phyloP scores from a whole-genome alignment of 2,329 filamentous ascomycete genomes.

The Ilyonectria destructans region DNA sequence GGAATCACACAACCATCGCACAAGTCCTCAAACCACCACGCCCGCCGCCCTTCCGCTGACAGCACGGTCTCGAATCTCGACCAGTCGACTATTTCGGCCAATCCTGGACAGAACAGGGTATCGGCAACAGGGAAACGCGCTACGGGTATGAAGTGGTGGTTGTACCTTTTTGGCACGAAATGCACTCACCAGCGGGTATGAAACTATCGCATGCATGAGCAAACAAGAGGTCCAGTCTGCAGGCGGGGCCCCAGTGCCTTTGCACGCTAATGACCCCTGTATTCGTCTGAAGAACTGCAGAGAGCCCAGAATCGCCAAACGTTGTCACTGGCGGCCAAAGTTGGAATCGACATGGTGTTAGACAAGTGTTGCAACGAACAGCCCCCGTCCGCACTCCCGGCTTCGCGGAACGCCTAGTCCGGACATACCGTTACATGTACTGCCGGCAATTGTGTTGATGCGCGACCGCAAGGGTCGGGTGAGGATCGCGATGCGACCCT shows the following conservation, averaged over 20 bases:
- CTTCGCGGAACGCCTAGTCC: slow-evolving; percentile 18
- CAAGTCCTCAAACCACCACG: slow-evolving; percentile 11
- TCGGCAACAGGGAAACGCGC: slow-evolving; percentile 27
- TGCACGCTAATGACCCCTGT: slow-evolving; percentile 13
- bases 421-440: slow-evolving; percentile 22
- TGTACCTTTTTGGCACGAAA: background rate
- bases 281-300: slow-evolving; percentile 9
- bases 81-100: background rate
- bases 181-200: background rate
- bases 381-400: slow-evolving; percentile 14
- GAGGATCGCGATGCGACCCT: slow-evolving; percentile 3
- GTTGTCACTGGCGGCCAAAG: background rate
- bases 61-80: background rate
- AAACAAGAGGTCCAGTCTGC: background rate
- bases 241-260: background rate
- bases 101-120: background rate
- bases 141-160: background rate
- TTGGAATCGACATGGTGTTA: slow-evolving; percentile 12
- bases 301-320: background rate
- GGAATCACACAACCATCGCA: background rate
- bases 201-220: background rate
- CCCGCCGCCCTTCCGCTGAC: background rate
- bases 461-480: slow-evolving; percentile 6
- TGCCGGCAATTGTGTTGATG: slow-evolving; percentile 29
- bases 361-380: slow-evolving; percentile 4